Percentiles rank a stretch among this genome's conserved stretches.
Conservation (phyloP, 805 yeast species). For the Saccharomyces jurei region DNA sequence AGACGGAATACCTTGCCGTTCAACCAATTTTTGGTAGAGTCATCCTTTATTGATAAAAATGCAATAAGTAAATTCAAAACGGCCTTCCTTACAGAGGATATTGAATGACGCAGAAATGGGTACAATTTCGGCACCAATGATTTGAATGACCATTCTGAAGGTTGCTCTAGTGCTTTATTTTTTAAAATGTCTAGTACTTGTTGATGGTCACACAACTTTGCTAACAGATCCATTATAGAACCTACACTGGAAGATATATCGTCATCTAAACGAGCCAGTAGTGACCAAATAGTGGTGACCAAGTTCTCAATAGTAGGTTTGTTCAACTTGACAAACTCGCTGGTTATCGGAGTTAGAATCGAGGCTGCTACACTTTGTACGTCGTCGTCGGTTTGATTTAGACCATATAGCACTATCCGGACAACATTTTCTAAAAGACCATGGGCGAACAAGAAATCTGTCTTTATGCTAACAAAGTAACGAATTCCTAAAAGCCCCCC, state of each 20-base stretch:
- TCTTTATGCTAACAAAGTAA: slow-evolving; percentile 83
- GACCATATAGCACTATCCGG: slow-evolving; percentile 78
- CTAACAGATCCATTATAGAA: slow-evolving; percentile 87
- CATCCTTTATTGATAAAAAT: slow-evolving; percentile 54
- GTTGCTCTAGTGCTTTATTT: slow-evolving; percentile 44
- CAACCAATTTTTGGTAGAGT: slow-evolving; percentile 59
- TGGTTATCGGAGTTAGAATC: slow-evolving; percentile 80
- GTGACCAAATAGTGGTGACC: slow-evolving; percentile 79
- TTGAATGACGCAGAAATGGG: slow-evolving; percentile 91
- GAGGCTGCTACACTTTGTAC: slow-evolving; percentile 97
- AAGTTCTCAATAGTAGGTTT: slow-evolving; percentile 39
- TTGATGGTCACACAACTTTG: slow-evolving; percentile 75
- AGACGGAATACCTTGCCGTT: slow-evolving; percentile 65
- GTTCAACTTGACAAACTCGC: slow-evolving; percentile 69
- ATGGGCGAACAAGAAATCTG: slow-evolving; percentile 59
- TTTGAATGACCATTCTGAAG: slow-evolving; percentile 51
- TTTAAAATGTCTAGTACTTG: slow-evolving; percentile 70
- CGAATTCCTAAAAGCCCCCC: slow-evolving; percentile 94
- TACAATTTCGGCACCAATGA: slow-evolving; percentile 80
- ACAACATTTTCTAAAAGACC: slow-evolving; percentile 61
- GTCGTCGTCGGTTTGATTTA: slow-evolving; percentile 78
- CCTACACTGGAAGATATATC: slow-evolving; percentile 94
- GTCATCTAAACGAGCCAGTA: slow-evolving; percentile 75
- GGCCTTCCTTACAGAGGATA: slow-evolving; percentile 81
- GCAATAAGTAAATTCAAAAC: slow-evolving; percentile 75